phyloP scores from a whole-genome alignment of 2,329 filamentous ascomycete genomes.

The Colletotrichum horii region DNA sequence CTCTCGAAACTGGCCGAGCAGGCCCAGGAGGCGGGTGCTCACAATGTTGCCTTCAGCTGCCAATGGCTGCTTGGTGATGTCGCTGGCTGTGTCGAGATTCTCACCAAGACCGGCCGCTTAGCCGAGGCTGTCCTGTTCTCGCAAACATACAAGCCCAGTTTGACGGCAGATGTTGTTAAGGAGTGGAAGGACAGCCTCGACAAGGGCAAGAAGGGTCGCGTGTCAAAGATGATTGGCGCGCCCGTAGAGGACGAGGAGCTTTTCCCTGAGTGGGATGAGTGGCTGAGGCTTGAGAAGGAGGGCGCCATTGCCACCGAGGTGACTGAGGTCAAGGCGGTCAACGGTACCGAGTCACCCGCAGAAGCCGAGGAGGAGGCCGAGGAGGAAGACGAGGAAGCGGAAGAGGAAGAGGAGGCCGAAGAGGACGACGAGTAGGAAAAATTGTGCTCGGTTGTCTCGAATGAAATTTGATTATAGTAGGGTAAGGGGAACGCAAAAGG shows the following conservation, averaged over 20 bases:
- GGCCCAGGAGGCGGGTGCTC: conserved; percentile 76
- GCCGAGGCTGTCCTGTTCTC: conserved; percentile 91
- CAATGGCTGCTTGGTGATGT: conserved; percentile 88
- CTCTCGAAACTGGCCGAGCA: conserved; percentile 74
- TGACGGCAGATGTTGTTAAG: conserved; percentile 69
- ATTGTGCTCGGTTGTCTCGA: neutral
- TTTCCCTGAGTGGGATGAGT: conserved; percentile 97
- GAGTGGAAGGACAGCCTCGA: conserved; percentile 87
- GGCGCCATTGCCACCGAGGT: conserved; percentile 51
- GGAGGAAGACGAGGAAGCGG: conserved; percentile 30
- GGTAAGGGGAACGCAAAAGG: conserved; percentile 21
- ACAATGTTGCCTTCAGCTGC: conserved; percentile 93
- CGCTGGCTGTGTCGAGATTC: conserved; percentile 78
- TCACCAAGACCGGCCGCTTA: conserved; percentile 77
- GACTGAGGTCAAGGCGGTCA: conserved; percentile 29
- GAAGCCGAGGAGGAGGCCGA: conserved; percentile 28
- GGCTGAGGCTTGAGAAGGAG: conserved; percentile 79
- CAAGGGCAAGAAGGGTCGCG: conserved; percentile 82
- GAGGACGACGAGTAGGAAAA: conserved; percentile 24
- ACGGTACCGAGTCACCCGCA: conserved; percentile 25
- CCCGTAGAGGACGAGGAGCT: conserved; percentile 85
- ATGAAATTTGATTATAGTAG: conserved; percentile 11
- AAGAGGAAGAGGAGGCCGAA: conserved; percentile 23
- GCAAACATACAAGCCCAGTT: conserved; percentile 92
- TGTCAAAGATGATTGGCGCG: conserved; percentile 81